phyloP scores from a whole-genome alignment of 176 grass and related monocot species.

The Oryza glumipatula region DNA sequence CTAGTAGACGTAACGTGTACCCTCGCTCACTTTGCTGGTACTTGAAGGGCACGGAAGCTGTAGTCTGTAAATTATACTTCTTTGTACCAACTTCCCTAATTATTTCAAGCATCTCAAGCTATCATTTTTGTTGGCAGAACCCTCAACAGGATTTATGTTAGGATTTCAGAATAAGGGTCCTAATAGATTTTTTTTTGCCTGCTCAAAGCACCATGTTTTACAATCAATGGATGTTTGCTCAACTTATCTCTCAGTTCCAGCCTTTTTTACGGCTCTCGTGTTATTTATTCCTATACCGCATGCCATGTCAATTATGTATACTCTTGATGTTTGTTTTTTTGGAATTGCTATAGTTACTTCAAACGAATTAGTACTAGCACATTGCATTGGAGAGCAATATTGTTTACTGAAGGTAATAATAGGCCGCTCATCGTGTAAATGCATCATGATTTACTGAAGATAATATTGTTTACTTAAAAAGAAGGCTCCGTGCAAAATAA shows the following conservation, averaged over 20 bases:
- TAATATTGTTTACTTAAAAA: too few species aligned
- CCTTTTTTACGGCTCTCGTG: neutral
- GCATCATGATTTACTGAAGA: too few species aligned
- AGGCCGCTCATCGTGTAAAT: too few species aligned
- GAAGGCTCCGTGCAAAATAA: too few species aligned
- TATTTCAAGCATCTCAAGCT: conserved; percentile 22
- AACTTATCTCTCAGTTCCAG: neutral
- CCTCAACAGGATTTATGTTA: conserved; percentile 25
- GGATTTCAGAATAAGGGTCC: conserved; percentile 47
- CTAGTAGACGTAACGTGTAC: conserved; percentile 25
- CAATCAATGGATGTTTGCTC: conserved; percentile 6
- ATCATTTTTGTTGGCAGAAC: conserved; percentile 31
- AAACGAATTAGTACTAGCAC: too few species aligned
- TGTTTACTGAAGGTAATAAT: too few species aligned
- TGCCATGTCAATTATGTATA: neutral
- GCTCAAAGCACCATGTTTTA: neutral
- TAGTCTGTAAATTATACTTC: conserved; percentile 66
- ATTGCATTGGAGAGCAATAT: too few species aligned
- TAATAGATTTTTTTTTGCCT: conserved; percentile 26
- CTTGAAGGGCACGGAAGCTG: conserved; percentile 30
- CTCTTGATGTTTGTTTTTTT: neutral
- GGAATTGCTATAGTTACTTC: too few species aligned
- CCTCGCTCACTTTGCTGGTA: conserved; percentile 10
- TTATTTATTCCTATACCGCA: neutral
- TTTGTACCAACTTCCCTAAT: conserved; percentile 29